Percentiles rank a stretch among this genome's conserved stretches.
These are phyloP conservation scores for Fraxinus pennsylvanica DNA, from an alignment of 257 asterid species.

Conservation along the genomic window DNA sequence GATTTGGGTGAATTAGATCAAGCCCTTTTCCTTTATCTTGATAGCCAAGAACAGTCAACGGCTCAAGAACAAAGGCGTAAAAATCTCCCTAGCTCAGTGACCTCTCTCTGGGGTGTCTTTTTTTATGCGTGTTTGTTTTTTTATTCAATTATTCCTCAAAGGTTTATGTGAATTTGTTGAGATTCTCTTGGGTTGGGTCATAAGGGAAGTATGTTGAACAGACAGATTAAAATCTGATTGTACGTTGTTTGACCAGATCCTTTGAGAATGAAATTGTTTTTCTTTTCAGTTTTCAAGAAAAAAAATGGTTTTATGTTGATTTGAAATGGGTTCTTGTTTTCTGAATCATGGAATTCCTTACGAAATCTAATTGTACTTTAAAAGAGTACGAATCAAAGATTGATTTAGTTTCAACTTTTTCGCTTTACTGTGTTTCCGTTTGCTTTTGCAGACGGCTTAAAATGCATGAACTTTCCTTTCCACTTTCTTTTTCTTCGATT, in stretches of 20 bases:
- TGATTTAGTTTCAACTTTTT: not conserved
- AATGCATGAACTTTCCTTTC: conserved; percentile 18
- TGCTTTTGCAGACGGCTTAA: conserved; percentile 3
- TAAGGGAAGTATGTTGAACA: conserved; percentile 36
- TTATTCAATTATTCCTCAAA: not conserved
- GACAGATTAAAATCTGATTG: conserved; percentile 32
- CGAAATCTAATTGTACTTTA: conserved; percentile 17
- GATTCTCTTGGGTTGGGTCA: conserved; percentile 41
- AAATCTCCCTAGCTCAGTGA: not conserved
- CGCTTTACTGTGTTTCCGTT: not conserved
- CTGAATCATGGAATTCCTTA: conserved; percentile 37
- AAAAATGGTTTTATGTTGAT: not conserved
- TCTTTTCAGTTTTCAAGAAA: conserved; percentile 19
- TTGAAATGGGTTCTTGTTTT: conserved; percentile 32
- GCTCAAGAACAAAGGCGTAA: conserved; percentile 59
- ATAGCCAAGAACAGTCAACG: conserved; percentile 61
- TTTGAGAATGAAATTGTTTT: not conserved
- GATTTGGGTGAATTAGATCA: conserved; percentile 89
- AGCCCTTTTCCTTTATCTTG: conserved; percentile 68
- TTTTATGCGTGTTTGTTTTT: not conserved
- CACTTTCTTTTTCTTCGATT: not conserved
- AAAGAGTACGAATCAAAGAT: not conserved
- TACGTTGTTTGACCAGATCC: conserved; percentile 67
- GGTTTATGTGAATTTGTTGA: conserved; percentile 1
- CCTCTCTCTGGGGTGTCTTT: not conserved